Conservation (phyloP, 2,329 filamentous ascomycete genomes). For the Epichloe sylvatica region DNA sequence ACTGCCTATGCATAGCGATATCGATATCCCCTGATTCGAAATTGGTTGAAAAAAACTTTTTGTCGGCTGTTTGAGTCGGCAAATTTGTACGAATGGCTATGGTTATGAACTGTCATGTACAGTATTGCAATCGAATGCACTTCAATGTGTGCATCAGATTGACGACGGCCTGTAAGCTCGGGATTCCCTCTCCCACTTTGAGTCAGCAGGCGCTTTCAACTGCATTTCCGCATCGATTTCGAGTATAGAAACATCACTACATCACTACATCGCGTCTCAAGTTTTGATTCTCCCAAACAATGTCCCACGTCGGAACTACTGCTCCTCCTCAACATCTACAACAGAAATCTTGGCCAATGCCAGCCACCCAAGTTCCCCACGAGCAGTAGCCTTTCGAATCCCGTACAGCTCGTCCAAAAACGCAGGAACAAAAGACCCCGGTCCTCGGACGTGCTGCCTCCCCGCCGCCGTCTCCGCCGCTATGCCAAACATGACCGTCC, state of each 20-base stretch:
- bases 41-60: not conserved
- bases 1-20: conserved; percentile 2
- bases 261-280: too few species aligned
- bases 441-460: conserved; percentile 53
- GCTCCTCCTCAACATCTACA: conserved; percentile 17
- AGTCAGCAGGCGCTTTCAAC: too few species aligned
- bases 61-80: not conserved
- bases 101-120: too few species aligned
- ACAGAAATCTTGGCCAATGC: conserved; percentile 33
- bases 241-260: too few species aligned
- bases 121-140: too few species aligned
- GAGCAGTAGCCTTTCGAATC: conserved; percentile 33
- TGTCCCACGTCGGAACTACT: not conserved
- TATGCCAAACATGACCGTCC: conserved; percentile 60
- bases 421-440: conserved; percentile 73
- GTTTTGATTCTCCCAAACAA: too few species aligned
- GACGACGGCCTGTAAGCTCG: too few species aligned
- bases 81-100: not conserved
- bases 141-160: too few species aligned
- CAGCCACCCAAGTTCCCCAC: conserved; percentile 38
- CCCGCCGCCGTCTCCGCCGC: conserved; percentile 57
- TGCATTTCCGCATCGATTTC: too few species aligned
- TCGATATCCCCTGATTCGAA: not conserved
- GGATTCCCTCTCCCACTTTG: too few species aligned
- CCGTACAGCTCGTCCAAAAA: conserved; percentile 61